Evolutionary conservation across 2,329 filamentous ascomycete species (phyloP).

Genomic region (Ophiostoma novo-ulmi): DNA sequence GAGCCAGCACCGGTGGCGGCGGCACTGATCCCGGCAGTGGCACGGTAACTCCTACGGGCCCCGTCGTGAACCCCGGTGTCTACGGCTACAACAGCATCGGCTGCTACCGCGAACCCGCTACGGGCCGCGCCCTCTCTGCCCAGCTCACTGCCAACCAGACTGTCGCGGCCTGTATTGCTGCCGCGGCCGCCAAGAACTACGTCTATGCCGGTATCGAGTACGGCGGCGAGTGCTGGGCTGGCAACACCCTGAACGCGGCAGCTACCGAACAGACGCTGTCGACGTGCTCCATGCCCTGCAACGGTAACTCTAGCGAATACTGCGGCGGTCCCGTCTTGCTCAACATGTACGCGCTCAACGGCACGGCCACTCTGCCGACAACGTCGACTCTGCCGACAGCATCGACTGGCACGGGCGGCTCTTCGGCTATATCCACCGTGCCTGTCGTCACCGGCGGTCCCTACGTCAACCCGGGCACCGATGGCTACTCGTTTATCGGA

Average conservation of each 20-base stretch:
- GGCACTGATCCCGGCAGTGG: conserved; percentile 29
- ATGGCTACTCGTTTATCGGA: conserved; percentile 33
- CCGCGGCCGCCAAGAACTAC: conserved; percentile 27
- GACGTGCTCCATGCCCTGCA: conserved; percentile 33
- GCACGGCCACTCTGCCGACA: conserved; percentile 17
- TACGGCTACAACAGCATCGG: conserved; percentile 34
- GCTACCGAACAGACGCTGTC: conserved; percentile 25
- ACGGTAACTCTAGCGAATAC: conserved; percentile 27
- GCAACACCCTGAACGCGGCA: conserved; percentile 18
- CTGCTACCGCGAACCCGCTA: conserved; percentile 34
- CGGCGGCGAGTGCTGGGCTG: conserved; percentile 29
- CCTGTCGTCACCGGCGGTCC: conserved; percentile 29
- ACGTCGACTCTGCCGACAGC: background rate
- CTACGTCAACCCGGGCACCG: conserved; percentile 35
- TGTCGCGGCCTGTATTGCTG: conserved; percentile 29
- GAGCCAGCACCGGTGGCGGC: conserved; percentile 27
- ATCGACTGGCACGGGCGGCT: background rate
- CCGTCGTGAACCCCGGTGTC: conserved; percentile 36
- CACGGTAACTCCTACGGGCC: conserved; percentile 23
- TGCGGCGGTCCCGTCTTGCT: conserved; percentile 27
- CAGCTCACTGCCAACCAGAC: conserved; percentile 27
- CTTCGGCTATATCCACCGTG: background rate
- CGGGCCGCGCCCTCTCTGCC: conserved; percentile 28
- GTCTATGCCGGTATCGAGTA: conserved; percentile 36
- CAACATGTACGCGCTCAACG: conserved; percentile 28